Conservation (phyloP, 169 alveolate genomes). For the Ichthyophthirius multifiliis region DNA sequence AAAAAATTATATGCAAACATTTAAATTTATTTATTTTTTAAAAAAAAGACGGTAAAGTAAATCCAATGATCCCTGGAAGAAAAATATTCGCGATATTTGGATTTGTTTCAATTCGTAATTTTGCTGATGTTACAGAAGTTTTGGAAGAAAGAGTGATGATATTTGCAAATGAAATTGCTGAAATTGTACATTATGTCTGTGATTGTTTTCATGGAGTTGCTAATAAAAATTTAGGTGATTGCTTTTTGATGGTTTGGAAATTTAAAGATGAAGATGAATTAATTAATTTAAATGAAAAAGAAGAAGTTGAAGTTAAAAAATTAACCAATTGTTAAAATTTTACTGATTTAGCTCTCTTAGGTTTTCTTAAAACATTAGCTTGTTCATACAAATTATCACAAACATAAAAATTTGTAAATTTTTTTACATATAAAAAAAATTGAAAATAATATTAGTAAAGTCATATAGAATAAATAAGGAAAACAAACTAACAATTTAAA, state of each 20-base stretch:
- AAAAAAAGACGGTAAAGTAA: constrained; percentile 68
- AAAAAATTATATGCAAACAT: background rate
- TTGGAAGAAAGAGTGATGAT: constrained; percentile 82
- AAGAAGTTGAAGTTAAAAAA: background rate
- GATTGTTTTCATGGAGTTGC: constrained; percentile 94
- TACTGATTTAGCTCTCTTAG: background rate
- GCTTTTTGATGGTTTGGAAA: constrained; percentile 94
- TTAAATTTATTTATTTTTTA: background rate
- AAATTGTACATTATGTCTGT: constrained; percentile 92
- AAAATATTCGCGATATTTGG: constrained; percentile 82
- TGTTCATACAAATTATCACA: background rate
- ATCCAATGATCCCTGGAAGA: constrained; percentile 84
- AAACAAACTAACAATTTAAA: background rate
- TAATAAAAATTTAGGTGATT: constrained; percentile 96
- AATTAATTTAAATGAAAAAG: background rate
- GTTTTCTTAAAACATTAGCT: background rate
- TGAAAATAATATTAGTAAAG: background rate
- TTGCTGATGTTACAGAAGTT: constrained; percentile 82
- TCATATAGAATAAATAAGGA: background rate
- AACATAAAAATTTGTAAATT: background rate
- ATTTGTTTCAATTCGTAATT: constrained; percentile 80
- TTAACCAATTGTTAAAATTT: background rate
- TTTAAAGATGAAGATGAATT: background rate
- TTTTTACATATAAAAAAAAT: background rate
- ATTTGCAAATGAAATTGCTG: constrained; percentile 93